Percentiles rank a stretch among this genome's conserved stretches.
phyloP scores from a whole-genome alignment of 208 protist species.

The Acanthamoeba lenticulata region DNA sequence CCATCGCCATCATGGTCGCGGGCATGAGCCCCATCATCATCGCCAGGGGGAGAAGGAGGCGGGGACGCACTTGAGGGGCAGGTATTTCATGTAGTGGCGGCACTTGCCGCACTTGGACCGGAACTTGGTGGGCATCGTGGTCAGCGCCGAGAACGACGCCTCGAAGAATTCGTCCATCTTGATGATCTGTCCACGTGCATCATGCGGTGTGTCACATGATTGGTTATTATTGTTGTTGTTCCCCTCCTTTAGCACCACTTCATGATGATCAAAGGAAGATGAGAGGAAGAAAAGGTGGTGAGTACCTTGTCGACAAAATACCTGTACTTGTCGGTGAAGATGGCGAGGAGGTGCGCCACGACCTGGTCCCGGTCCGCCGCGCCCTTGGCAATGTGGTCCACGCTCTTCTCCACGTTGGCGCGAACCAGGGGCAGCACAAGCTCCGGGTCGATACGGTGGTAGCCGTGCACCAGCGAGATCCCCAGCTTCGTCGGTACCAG shows the following conservation, averaged over 20 bases:
- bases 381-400: slow-evolving; percentile 93
- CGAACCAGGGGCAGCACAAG: slow-evolving; percentile 93
- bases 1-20: too few species aligned
- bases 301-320: slow-evolving; percentile 71
- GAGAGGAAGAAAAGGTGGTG: too few species aligned
- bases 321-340: slow-evolving; percentile 71
- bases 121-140: slow-evolving; percentile 86
- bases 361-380: slow-evolving; percentile 89
- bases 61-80: slow-evolving; percentile 64
- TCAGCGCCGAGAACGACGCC: slow-evolving; percentile 92
- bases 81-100: slow-evolving; percentile 86
- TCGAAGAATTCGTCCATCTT: slow-evolving; percentile 94
- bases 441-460: slow-evolving; percentile 92
- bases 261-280: too few species aligned
- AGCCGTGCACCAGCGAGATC: slow-evolving; percentile 88
- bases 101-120: slow-evolving; percentile 94
- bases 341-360: slow-evolving; percentile 77
- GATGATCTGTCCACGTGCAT: too few species aligned
- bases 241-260: too few species aligned
- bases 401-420: slow-evolving; percentile 93
- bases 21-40: too few species aligned
- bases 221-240: background rate
- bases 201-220: too few species aligned
- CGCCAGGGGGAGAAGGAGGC: background rate
- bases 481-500: slow-evolving; percentile 95